A percentile compares a stretch with the other conserved stretches of the same genome.
Evolutionary conservation across 2,329 filamentous ascomycete species (phyloP).

Genomic region (Myotisia sp.): DNA sequence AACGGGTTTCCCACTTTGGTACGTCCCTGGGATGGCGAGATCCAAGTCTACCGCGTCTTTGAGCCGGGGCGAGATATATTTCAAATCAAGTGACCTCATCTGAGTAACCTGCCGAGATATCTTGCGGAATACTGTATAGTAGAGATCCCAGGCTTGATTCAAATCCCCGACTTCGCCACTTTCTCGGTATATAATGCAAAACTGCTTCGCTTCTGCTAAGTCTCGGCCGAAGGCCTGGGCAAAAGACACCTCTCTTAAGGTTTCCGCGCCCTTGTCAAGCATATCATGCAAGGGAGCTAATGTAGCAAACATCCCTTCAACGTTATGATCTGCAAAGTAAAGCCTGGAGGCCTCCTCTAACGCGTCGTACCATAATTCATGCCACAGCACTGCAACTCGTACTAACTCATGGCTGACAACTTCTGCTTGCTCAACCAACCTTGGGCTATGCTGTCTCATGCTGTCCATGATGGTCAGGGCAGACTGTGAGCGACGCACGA

Average conservation of each 20-base stretch:
- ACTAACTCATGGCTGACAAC: slow-evolving; percentile 93
- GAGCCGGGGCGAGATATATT: slow-evolving; percentile 91
- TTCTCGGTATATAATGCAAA: slow-evolving; percentile 81
- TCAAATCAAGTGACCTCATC: slow-evolving; percentile 79
- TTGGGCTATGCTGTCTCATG: slow-evolving; percentile 88
- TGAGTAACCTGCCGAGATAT: slow-evolving; percentile 89
- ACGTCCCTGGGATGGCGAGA: slow-evolving; percentile 89
- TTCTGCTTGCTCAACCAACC: slow-evolving; percentile 87
- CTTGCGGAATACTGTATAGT: slow-evolving; percentile 95
- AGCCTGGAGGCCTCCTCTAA: slow-evolving; percentile 90
- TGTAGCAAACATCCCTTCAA: slow-evolving; percentile 90
- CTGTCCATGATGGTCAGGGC: slow-evolving; percentile 93
- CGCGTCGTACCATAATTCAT: slow-evolving; percentile 97
- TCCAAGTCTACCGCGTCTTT: slow-evolving; percentile 75
- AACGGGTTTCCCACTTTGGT: slow-evolving; percentile 64
- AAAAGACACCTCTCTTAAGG: slow-evolving; percentile 89
- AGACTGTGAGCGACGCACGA: slow-evolving; percentile 68
- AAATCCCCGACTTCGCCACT: slow-evolving; percentile 87
- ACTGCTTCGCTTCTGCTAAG: slow-evolving; percentile 84
- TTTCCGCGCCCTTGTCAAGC: slow-evolving; percentile 82
- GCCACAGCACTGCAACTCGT: slow-evolving; percentile 91
- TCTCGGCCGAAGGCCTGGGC: slow-evolving; percentile 94
- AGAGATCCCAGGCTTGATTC: slow-evolving; percentile 97
- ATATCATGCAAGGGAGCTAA: slow-evolving; percentile 83
- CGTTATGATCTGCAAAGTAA: slow-evolving; percentile 95